These are phyloP conservation scores for Candida awuae DNA, from an alignment of 805 yeast species.

Conservation along the genomic window DNA sequence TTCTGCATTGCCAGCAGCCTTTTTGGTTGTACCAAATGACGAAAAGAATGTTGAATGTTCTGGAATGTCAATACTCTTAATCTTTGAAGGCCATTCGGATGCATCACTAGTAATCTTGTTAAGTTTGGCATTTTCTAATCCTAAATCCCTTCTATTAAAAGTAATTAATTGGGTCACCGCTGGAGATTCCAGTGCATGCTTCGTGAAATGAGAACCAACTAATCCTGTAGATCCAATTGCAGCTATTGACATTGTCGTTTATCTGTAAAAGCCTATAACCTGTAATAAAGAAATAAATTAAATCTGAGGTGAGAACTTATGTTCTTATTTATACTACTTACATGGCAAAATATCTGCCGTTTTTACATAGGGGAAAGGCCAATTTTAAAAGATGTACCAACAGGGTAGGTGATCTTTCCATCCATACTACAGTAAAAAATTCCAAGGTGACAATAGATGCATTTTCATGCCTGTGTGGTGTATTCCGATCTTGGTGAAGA, in stretches of 20 bases:
- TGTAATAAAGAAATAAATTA: not conserved
- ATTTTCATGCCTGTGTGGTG: too few relatives aligned
- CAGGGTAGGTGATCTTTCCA: too few relatives aligned
- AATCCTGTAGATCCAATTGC: constrained; percentile 74
- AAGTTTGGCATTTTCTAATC: constrained; percentile 11
- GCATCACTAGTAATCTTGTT: constrained; percentile 38
- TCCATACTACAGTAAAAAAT: too few relatives aligned
- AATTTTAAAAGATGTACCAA: too few relatives aligned
- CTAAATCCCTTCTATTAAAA: constrained; percentile 41
- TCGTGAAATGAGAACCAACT: constrained; percentile 55
- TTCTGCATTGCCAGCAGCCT: constrained; percentile 63
- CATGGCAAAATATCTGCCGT: too few relatives aligned
- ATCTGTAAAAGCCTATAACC: not conserved
- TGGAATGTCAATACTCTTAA: constrained; percentile 23
- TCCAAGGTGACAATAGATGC: too few relatives aligned
- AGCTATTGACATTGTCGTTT: constrained; percentile 18
- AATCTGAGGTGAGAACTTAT: not conserved
- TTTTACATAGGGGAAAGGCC: too few relatives aligned
- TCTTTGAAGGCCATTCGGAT: constrained; percentile 40
- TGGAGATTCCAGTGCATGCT: constrained; percentile 32
- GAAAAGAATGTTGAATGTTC: constrained; percentile 43
- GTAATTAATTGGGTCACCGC: constrained; percentile 37
- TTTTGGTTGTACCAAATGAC: constrained; percentile 70
- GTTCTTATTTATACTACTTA: too few relatives aligned
- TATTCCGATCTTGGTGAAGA: too few relatives aligned